phyloP scores from a whole-genome alignment of 129 eudicot genomes.

The Flaveria bidentis region DNA sequence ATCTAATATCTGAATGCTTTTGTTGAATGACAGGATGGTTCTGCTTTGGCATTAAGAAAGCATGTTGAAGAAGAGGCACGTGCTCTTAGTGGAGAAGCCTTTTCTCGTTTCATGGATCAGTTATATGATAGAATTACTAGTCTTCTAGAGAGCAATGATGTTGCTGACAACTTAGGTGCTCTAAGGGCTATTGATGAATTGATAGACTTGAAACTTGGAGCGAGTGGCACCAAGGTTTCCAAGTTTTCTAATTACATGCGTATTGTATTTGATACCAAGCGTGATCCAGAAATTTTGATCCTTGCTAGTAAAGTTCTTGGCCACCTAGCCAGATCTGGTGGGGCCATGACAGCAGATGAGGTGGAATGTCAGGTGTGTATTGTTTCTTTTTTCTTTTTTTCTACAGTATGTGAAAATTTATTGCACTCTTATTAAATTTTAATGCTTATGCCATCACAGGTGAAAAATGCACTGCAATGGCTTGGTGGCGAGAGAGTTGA shows the following conservation, averaged over 20 bases:
- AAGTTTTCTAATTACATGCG: conserved; percentile 82
- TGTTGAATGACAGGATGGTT: conserved; percentile 71
- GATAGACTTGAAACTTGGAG: conserved; percentile 83
- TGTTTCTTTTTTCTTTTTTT: neutral
- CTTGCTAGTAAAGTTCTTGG: conserved; percentile 95
- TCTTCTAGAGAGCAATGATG: conserved; percentile 82
- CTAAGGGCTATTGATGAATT: conserved; percentile 90
- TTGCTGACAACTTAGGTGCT: conserved; percentile 90
- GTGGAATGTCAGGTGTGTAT: conserved; percentile 81
- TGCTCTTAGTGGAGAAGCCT: conserved; percentile 87
- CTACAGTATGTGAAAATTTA: neutral
- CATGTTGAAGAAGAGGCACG: conserved; percentile 89
- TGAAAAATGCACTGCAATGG: conserved; percentile 87
- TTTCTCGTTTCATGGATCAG: conserved; percentile 92
- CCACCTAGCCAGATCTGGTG: conserved; percentile 93
- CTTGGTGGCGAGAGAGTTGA: conserved; percentile 89
- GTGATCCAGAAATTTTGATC: conserved; percentile 77
- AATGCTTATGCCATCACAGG: conserved; percentile 42
- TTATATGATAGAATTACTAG: conserved; percentile 77
- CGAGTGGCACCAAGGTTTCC: conserved; percentile 89
- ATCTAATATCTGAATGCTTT: neutral
- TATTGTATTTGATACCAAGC: conserved; percentile 81
- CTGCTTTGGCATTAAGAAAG: conserved; percentile 75
- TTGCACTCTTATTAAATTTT: conserved; percentile 5
- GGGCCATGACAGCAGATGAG: conserved; percentile 98